Conservation (phyloP, 495 filamentous ascomycete species). For the Cercophora newfieldiana region DNA sequence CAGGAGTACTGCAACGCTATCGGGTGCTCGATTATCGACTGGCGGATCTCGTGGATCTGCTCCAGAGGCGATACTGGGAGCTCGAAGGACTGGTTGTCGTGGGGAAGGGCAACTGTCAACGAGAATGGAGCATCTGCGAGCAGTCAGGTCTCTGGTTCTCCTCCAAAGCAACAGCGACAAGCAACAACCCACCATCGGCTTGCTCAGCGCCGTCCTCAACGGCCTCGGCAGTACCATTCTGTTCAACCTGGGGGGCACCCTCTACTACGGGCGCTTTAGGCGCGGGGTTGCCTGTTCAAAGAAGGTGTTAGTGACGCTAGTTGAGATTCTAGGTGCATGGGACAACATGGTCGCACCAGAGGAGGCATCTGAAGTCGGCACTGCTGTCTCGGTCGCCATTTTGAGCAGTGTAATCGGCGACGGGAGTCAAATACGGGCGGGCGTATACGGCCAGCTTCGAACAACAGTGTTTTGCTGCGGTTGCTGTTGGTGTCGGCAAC, state of each 20-base stretch:
- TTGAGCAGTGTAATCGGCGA: not conserved
- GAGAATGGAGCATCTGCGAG: conserved; percentile 62
- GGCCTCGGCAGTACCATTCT: conserved; percentile 4
- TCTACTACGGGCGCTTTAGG: conserved; percentile 21
- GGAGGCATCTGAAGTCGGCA: not conserved
- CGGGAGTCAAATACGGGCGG: not conserved
- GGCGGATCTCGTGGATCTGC: conserved; percentile 95
- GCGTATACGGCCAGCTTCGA: not conserved
- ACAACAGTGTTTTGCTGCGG: not conserved
- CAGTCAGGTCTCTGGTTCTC: conserved; percentile 16
- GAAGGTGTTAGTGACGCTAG: conserved; percentile 1
- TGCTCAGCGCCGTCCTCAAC: conserved; percentile 31
- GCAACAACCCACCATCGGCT: conserved; percentile 12
- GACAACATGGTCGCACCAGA: not conserved
- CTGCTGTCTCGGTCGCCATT: conserved; percentile 9
- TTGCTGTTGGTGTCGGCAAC: not conserved
- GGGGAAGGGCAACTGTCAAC: conserved; percentile 78
- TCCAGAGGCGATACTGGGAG: conserved; percentile 90
- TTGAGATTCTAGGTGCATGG: not conserved
- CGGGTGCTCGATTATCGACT: conserved; percentile 94
- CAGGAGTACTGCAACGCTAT: conserved; percentile 94
- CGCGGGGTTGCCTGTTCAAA: conserved; percentile 24
- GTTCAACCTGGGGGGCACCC: conserved; percentile 22
- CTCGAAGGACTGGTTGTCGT: conserved; percentile 74
- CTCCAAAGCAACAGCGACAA: not conserved